A percentile compares a stretch with the other conserved stretches of the same genome.
phyloP scores from a whole-genome alignment of 2,329 filamentous ascomycete species.

The Drechslera avenae region DNA sequence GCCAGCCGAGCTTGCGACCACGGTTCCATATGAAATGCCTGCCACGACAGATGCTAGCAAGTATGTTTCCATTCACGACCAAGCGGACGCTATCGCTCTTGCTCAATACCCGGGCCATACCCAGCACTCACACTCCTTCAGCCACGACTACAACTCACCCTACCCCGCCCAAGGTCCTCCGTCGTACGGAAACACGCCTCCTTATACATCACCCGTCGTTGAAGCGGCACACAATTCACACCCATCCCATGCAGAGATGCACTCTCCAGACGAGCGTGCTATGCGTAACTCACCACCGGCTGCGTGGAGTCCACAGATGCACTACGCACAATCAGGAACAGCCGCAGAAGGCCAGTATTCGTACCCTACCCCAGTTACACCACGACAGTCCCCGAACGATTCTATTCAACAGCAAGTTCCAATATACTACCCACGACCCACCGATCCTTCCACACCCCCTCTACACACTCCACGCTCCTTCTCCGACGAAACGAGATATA shows the following conservation, averaged over 20 bases:
- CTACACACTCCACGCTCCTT: slow-evolving; percentile 21
- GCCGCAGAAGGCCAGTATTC: slow-evolving; percentile 29
- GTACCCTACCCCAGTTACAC: slow-evolving; percentile 30
- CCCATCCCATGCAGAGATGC: slow-evolving; percentile 19
- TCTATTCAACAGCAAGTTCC: slow-evolving; percentile 25
- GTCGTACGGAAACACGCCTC: slow-evolving; percentile 11
- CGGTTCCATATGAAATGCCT: slow-evolving; percentile 39
- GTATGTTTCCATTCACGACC: slow-evolving; percentile 36
- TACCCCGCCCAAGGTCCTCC: slow-evolving; percentile 26
- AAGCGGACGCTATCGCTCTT: slow-evolving; percentile 20
- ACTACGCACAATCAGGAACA: slow-evolving; percentile 23
- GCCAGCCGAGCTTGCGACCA: slow-evolving; percentile 40
- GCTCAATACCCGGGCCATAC: slow-evolving; percentile 17
- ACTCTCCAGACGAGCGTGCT: slow-evolving; percentile 17
- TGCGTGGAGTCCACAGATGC: slow-evolving; percentile 27
- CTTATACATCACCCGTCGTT: slow-evolving; percentile 24
- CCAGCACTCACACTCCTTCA: slow-evolving; percentile 29
- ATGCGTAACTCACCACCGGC: slow-evolving; percentile 22
- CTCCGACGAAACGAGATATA: slow-evolving; percentile 21
- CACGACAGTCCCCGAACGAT: slow-evolving; percentile 15
- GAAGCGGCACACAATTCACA: slow-evolving; percentile 9
- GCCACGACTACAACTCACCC: slow-evolving; percentile 25
- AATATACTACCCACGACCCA: slow-evolving; percentile 38
- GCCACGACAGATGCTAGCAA: slow-evolving; percentile 27
- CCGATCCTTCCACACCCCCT: slow-evolving; percentile 21